Conservation (phyloP, 805 yeast genomes). For the Starmerella khaoyaiensis region DNA sequence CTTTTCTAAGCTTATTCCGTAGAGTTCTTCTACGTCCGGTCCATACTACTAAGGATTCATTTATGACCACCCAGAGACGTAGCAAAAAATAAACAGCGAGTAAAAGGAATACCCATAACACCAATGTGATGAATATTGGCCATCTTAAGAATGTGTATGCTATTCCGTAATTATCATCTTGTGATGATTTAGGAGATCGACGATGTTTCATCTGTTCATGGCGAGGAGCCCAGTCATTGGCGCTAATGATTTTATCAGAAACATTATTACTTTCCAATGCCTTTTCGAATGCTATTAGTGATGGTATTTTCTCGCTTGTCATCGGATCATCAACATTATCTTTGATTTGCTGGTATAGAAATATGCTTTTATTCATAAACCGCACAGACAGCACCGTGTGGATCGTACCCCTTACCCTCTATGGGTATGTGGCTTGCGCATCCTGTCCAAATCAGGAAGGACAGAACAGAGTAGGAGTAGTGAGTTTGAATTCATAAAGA, state of each 20-base stretch:
- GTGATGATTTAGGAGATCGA: constrained; percentile 4
- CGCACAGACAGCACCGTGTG: too few relatives aligned
- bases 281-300: constrained; percentile 11
- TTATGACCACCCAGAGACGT: constrained; percentile 47
- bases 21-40: constrained; percentile 42
- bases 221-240: constrained; percentile 21
- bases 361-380: too few relatives aligned
- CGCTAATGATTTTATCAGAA: constrained; percentile 21
- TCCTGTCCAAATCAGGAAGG: too few relatives aligned
- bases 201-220: constrained; percentile 7
- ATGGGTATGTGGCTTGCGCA: too few relatives aligned
- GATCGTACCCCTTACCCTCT: too few relatives aligned
- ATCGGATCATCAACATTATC: too few relatives aligned
- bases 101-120: constrained; percentile 42
- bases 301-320: too few relatives aligned
- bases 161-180: constrained; percentile 25
- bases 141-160: constrained; percentile 45
- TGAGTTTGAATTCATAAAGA: too few relatives aligned
- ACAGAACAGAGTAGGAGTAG: too few relatives aligned
- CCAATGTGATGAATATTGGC: constrained; percentile 45
- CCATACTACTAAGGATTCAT: constrained; percentile 50
- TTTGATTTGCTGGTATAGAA: too few relatives aligned
- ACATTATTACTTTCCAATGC: constrained; percentile 15
- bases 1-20: constrained; percentile 37
- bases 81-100: constrained; percentile 39